Base-by-base conservation (phyloP, 352 stramenopile species). In the Phytophthora colocasiae region DNA sequence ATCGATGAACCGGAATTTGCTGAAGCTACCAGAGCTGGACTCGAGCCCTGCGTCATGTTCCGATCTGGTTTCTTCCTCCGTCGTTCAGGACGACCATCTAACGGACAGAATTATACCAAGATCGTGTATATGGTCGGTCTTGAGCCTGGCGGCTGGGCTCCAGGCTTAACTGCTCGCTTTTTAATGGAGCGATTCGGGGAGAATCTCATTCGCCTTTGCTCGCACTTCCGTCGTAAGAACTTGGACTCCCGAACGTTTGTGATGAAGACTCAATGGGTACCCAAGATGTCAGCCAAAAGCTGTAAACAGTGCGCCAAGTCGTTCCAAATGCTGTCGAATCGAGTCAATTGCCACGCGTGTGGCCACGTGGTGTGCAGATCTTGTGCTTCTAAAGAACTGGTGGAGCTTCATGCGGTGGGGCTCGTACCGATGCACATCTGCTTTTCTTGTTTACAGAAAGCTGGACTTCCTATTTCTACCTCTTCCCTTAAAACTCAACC, bases 101-200 rank as follows among this genome's bases (percentile, higher is more conserved):
- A 32, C 10, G 56, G 66, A 3, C 22, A 31, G 4, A 58, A 26
- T 4, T 58, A 58, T 22, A 90, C 81, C 36, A 85, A 90, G 68
- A 86, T 90, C 27, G 74, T 87, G 22, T 86, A 90, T 58, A 70
- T 90, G 52, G 66, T 86, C 6, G 81, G 78, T 1, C 49, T 83
- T 15, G 69, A 85, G 40, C 59, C 64, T 49, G 75, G 72, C 12
- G 76, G 77, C 2, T 67, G 61, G 22, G 66, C 69, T 9, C 71
- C 75, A 5, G 63, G 69, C 8, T 56, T 89, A 17, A 77, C 71
- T 3, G 57, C 76, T 10, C 39, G 68, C 40, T 19, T 83, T 4
- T 24, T 79, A 4, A 87, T 90, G 74, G 68, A 87, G 12, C 56
- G 57, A 14, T 85, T 86, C 54, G 77, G 78, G 6, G 55, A 55